Base-by-base conservation (phyloP, 1,284 basidiomycete genomes). In the Fomes fomentarius region DNA sequence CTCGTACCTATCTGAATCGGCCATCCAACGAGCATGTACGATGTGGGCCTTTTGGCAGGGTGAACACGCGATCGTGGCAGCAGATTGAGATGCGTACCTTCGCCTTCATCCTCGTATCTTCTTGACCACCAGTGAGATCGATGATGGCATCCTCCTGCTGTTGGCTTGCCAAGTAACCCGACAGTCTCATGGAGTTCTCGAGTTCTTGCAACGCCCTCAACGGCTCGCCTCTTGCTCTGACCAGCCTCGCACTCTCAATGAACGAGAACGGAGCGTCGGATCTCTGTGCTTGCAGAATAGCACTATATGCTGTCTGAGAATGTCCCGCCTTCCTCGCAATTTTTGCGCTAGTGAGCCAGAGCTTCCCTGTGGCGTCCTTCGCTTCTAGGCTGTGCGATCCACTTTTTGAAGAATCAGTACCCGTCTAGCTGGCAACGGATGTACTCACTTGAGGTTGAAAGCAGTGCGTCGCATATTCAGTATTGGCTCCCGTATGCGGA, bases 281-380 rank as follows among this genome's bases (percentile, higher is more conserved):
- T 66, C 94, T 89, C 52, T 87, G 83, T 0, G 95, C 94, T 72
- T 99, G 97, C 0, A 99, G 80, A 50, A 94, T 87, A 1, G 97
- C 96, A 65, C 93, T 98, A 69, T 99, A 99, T 2, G 97, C 95
- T 0, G 96, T 98, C 74, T 99, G 97, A 76, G 86, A 89, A 70
- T 99, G 96, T 0, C 93, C 91, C 0, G 95, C 93, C 68, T 97
- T 98, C 46, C 97, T 81, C 12, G 97, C 96, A 56, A 96, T 95
- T 69, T 97, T 98, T 15, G 96, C 91, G 52, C 93, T 98, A 17
- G 85, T 80, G 14, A 99, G 83, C 97, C 97, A 99, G 1, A 93
- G 85, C 47, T 82, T 81, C 1, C 93, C 91, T 31, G 95, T 84
- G 61, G 91, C 87, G 9, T 74, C 73, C 34, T 75, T 76, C n/a